Percentiles rank a stretch among this genome's conserved stretches.
These are phyloP conservation scores for Blumeria hordei DNA, from an alignment of 2,329 filamentous ascomycete genomes.

Conservation along the genomic window DNA sequence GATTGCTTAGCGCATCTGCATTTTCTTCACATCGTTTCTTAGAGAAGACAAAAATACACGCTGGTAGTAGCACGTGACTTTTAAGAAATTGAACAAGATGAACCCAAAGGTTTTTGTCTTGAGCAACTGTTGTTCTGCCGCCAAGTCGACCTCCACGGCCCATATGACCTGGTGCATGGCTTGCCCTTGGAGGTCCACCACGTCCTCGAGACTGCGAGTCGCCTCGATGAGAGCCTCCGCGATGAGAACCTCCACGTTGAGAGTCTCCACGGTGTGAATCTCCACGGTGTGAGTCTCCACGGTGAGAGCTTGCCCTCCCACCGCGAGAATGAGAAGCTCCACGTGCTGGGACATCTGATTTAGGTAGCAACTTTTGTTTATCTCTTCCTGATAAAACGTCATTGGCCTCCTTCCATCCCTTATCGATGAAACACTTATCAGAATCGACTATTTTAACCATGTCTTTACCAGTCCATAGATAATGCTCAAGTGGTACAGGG, in stretches of 20 bases:
- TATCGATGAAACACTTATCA: conserved; percentile 76
- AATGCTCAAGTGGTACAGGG: conserved; percentile 86
- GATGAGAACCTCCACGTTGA: conserved; percentile 25
- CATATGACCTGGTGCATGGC: conserved; percentile 55
- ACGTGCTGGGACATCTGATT: conserved; percentile 16
- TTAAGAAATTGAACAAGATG: conserved; percentile 78
- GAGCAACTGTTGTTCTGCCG: conserved; percentile 67
- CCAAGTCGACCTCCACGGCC: conserved; percentile 66
- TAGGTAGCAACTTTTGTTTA: conserved; percentile 33
- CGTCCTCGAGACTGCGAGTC: conserved; percentile 26
- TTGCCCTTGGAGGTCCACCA: conserved; percentile 23
- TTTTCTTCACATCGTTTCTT: conserved; percentile 97
- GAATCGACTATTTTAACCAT: conserved; percentile 89
- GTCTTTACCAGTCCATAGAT: conserved; percentile 79
- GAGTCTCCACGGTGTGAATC: conserved; percentile 27
- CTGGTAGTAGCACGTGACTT: conserved; percentile 68
- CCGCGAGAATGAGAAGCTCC: conserved; percentile 29
- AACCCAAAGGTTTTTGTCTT: conserved; percentile 94
- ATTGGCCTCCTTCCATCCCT: conserved; percentile 88
- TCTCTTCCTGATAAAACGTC: conserved; percentile 59
- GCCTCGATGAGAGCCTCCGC: conserved; percentile 18
- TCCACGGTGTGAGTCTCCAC: conserved; percentile 19
- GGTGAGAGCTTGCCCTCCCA: conserved; percentile 23
- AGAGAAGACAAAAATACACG: conserved; percentile 95
- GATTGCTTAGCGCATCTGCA: conserved; percentile 78